These are phyloP conservation scores for Pneumocystis jirovecii DNA, from an alignment of 1,139 yeast genomes.

Conservation along the genomic window DNA sequence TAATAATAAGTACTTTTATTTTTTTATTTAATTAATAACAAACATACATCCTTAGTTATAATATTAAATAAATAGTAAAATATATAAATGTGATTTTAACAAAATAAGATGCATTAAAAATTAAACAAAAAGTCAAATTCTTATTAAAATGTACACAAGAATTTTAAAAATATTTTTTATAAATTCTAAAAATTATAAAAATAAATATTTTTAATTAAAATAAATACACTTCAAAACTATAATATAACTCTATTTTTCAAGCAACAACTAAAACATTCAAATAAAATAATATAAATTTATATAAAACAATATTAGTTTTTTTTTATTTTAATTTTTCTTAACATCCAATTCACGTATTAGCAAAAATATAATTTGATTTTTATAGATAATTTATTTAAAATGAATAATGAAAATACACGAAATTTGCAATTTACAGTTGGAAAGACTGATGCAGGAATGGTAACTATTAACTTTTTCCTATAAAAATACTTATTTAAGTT, in stretches of 20 bases:
- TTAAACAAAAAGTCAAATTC: neutral
- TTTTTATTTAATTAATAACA: too few relatives aligned
- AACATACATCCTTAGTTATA: too few relatives aligned
- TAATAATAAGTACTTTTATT: too few relatives aligned
- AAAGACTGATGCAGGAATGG: constrained; percentile 78
- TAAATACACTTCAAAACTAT: too few relatives aligned
- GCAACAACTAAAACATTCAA: neutral
- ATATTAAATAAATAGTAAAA: neutral
- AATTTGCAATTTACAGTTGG: constrained; percentile 55
- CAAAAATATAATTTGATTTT: neutral
- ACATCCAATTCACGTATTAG: neutral
- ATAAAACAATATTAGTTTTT: neutral
- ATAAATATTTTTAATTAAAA: too few relatives aligned
- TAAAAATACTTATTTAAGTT: neutral
- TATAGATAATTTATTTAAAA: neutral
- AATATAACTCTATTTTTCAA: neutral
- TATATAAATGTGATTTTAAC: neutral
- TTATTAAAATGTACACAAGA: neutral
- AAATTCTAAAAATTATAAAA: neutral
- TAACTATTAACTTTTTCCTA: neutral
- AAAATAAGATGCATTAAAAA: neutral
- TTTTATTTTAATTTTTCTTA: neutral
- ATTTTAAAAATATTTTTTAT: neutral
- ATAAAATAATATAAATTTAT: neutral
- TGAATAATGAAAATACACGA: neutral